Evolutionary conservation across 345 rosid genomes (phyloP).

Genomic region (Mangifera indica): DNA sequence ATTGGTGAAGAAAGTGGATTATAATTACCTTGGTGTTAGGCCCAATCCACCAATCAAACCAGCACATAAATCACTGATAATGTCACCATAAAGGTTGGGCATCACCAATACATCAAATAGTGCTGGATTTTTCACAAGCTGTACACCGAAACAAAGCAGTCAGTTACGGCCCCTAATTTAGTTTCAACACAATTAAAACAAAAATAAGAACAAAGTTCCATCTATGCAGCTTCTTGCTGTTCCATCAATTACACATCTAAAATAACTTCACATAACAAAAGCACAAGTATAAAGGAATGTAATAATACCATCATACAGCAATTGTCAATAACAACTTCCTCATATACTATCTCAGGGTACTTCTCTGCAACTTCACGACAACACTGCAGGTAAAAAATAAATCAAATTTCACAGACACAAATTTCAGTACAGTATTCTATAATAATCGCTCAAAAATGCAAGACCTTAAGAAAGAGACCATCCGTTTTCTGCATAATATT

Average conservation of each 20-base stretch:
- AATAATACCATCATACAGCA: constrained; percentile 96
- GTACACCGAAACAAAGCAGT: constrained; percentile 24
- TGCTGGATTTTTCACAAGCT: constrained; percentile 99
- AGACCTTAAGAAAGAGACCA: constrained; percentile 93
- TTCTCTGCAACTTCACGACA: constrained; percentile 99
- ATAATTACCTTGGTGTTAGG: constrained; percentile 86
- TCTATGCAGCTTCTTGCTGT: background rate
- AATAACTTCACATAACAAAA: background rate
- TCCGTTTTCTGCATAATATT: constrained; percentile 99
- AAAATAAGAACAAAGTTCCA: background rate
- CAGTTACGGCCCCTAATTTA: constrained; percentile 9
- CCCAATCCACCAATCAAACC: constrained; percentile 97
- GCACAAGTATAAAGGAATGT: background rate
- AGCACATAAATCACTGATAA: constrained; percentile 96
- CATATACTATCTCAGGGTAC: constrained; percentile 90
- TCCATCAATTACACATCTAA: background rate
- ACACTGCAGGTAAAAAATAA: constrained; percentile 56
- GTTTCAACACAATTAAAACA: background rate
- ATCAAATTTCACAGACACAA: background rate
- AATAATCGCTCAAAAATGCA: constrained; percentile 2
- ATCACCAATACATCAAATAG: constrained; percentile 98
- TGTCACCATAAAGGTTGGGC: constrained; percentile 99
- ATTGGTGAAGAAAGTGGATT: background rate
- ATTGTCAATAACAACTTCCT: constrained; percentile 99
- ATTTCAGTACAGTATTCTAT: background rate